These are phyloP conservation scores for Metschnikowia matae DNA, from an alignment of 805 yeast species.

Conservation along the genomic window DNA sequence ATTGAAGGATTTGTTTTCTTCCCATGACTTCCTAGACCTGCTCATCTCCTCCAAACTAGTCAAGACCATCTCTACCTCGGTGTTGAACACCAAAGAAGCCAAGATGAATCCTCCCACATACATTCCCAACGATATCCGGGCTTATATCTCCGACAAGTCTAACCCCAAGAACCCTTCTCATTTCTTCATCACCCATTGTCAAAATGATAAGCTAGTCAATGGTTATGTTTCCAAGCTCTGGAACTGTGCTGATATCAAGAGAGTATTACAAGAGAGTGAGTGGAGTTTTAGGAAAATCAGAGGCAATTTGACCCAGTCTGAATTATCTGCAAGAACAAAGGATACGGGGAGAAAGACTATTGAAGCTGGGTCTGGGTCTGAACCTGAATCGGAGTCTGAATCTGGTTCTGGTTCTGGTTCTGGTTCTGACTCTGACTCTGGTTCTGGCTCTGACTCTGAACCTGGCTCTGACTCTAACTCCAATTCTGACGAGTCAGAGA, in stretches of 20 bases:
- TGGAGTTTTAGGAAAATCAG: constrained; percentile 46
- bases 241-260: constrained; percentile 41
- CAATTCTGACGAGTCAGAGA: not conserved
- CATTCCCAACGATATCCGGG: constrained; percentile 25
- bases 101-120: constrained; percentile 33
- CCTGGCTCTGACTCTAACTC: constrained; percentile 4
- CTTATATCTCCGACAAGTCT: constrained; percentile 25
- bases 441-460: constrained; percentile 16
- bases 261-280: constrained; percentile 34
- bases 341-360: constrained; percentile 18
- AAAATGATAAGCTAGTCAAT: constrained; percentile 38
- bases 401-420: not conserved
- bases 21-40: constrained; percentile 17
- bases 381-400: constrained; percentile 14
- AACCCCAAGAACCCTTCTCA: constrained; percentile 42
- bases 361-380: constrained; percentile 16
- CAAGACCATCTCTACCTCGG: constrained; percentile 24
- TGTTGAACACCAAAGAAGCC: constrained; percentile 28
- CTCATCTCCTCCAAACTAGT: constrained; percentile 32
- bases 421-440: not conserved
- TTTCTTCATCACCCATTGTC: constrained; percentile 41
- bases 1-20: constrained; percentile 21
- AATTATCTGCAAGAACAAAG: constrained; percentile 23
- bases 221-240: constrained; percentile 45
- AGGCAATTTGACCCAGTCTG: constrained; percentile 41